A percentile compares a stretch with the other conserved stretches of the same genome.
Evolutionary conservation across 306 rosid species (phyloP).

Genomic region (Vigna hirtella): DNA sequence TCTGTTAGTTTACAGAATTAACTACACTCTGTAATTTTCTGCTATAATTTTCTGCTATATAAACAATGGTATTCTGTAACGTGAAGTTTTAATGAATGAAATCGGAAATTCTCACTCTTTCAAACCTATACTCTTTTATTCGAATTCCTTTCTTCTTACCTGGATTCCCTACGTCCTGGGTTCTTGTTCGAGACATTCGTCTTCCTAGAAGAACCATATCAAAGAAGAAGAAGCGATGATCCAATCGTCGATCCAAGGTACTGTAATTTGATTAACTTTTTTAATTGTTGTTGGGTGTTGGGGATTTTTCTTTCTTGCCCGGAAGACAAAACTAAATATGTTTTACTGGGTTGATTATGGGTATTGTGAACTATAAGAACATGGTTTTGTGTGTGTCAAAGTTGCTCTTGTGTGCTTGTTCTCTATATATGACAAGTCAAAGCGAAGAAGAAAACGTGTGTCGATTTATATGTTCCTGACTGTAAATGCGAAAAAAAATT

Average conservation of each 20-base stretch:
- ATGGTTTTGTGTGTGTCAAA: slow-evolving; percentile 2
- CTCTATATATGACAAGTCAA: not conserved
- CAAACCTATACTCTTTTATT: too few relatives aligned
- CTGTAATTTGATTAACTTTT: not conserved
- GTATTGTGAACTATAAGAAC: not conserved
- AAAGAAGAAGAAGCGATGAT: slow-evolving; percentile 76
- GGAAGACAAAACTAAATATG: not conserved
- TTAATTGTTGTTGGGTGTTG: slow-evolving; percentile 14
- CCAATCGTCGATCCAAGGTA: slow-evolving; percentile 72
- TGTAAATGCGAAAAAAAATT: not conserved
- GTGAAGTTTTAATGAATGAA: too few relatives aligned
- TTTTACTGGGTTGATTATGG: not conserved
- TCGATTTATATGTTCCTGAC: not conserved
- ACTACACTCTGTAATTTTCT: too few relatives aligned
- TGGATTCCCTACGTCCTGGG: too few relatives aligned
- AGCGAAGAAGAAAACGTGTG: not conserved
- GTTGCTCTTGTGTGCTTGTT: not conserved
- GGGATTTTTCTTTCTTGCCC: not conserved
- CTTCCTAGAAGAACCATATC: too few relatives aligned
- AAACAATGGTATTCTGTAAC: too few relatives aligned
- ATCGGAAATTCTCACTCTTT: too few relatives aligned
- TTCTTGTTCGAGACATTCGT: too few relatives aligned
- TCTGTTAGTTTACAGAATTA: too few relatives aligned
- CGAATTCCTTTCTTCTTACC: too few relatives aligned
- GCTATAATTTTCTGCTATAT: too few relatives aligned